Base-by-base conservation (phyloP, 768 basidiomycete genomes). In the Leccinum longicurvipes region DNA sequence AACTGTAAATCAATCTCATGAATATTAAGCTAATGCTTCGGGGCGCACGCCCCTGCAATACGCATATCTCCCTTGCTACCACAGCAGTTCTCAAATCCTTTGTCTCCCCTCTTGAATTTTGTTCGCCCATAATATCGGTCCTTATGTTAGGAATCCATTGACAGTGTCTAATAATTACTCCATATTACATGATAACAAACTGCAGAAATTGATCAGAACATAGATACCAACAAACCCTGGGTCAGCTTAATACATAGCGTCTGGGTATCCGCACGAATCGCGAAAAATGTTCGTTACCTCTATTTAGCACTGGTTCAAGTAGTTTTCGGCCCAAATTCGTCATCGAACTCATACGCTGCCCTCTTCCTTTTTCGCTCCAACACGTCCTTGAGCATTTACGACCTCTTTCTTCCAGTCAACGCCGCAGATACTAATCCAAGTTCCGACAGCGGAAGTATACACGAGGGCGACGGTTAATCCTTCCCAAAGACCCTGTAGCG, bases 401-500 rank as follows among this genome's bases (percentile, higher is more conserved):
- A 61, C 55, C 53, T 87, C 88, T 60, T 86, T 85, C 63, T 82
- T 66, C 91, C 91, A 93, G 67, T 93, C 78, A 4, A 87, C 82
- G 21, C 67, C 50, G 2, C 72, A 65, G 15, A 90, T 32, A 48
- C 77, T 81, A 1, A 85, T 62, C 65, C 74, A 76, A 2, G 82
- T 76, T 3, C 86, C 86, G 15, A 82, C 67, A 8, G 45, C 77
- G 75, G 70, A 86, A 84, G 14, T 84, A 70, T 49, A 92, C 17
- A 89, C 72, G 23, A 92, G 74, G 1, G 88, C 83, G 5, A 81
- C 66, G 0, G 89, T 89, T 36, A 95, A 73, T 14, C 93, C 93
- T 39, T 88, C 77, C 94, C 93, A 97, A 15, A 97, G 79, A 0
- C 94, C 94, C 19, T 77, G 74, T 12, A 97, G 75, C 0, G 76